A percentile compares a stretch with the other conserved stretches of the same genome.
Evolutionary conservation across 352 stramenopile species (phyloP).

Genomic region (Phytophthora europaea): DNA sequence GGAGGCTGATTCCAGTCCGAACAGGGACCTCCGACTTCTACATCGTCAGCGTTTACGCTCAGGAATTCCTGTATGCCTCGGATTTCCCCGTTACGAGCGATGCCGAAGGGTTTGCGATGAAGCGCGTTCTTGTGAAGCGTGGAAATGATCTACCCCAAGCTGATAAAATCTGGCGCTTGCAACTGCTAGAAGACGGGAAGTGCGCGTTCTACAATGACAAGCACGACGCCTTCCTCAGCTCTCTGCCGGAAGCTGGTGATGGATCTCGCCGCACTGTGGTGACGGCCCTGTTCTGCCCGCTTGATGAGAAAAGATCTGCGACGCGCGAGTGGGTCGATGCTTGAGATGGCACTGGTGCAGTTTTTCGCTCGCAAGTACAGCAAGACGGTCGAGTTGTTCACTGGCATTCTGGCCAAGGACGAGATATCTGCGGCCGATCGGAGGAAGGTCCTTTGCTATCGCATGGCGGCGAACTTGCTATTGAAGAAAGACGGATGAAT

Average conservation of each 20-base stretch:
- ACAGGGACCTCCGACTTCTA: slow-evolving; percentile 14
- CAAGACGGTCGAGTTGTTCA: slow-evolving; percentile 1
- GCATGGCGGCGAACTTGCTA: slow-evolving; percentile 9
- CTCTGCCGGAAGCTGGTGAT: not conserved
- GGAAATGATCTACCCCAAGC: not conserved
- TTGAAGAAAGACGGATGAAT: slow-evolving; percentile 9
- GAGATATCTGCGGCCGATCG: not conserved
- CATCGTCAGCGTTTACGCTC: slow-evolving; percentile 8
- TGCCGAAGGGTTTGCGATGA: not conserved
- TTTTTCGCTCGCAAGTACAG: slow-evolving; percentile 12
- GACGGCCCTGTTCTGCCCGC: not conserved
- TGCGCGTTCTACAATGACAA: slow-evolving; percentile 11
- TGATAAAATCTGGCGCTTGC: slow-evolving; percentile 11
- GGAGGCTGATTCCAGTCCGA: slow-evolving; percentile 16
- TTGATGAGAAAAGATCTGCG: slow-evolving; percentile 6
- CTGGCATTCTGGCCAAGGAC: not conserved
- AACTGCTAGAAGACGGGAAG: not conserved
- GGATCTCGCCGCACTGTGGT: slow-evolving; percentile 4
- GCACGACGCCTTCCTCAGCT: slow-evolving; percentile 13
- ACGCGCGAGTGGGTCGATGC: not conserved
- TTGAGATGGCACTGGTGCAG: slow-evolving; percentile 9
- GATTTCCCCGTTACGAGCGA: not conserved
- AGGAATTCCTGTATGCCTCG: slow-evolving; percentile 12
- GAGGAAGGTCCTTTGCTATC: slow-evolving; percentile 8
- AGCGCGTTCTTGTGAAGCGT: slow-evolving; percentile 6